Conservation (phyloP, 2,329 filamentous ascomycete genomes). For the Dactylellina drechsleri region DNA sequence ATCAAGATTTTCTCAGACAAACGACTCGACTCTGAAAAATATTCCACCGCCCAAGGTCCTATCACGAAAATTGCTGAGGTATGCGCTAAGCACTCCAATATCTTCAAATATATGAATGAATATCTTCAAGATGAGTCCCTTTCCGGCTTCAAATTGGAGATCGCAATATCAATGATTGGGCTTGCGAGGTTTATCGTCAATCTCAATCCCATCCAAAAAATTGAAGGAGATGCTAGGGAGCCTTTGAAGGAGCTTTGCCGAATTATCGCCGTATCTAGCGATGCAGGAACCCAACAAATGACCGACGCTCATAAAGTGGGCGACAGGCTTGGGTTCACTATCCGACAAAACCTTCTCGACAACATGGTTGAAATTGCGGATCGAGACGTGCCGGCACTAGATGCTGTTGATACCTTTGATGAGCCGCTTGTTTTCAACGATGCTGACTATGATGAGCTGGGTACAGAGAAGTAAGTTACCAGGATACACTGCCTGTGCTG, state of each 20-base stretch:
- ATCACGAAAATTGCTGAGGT: constrained; percentile 10
- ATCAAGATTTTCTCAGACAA: constrained; percentile 12
- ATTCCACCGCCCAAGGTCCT: constrained; percentile 1
- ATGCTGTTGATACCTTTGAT: constrained; percentile 1
- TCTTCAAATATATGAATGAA: constrained; percentile 16
- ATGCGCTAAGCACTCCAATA: constrained; percentile 10
- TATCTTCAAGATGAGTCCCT: not conserved
- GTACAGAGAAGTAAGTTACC: not conserved
- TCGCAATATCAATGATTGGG: not conserved
- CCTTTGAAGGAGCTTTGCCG: constrained; percentile 10
- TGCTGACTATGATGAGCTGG: not conserved
- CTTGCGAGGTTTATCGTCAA: constrained; percentile 18
- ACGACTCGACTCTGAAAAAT: constrained; percentile 4
- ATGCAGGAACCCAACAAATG: constrained; percentile 14
- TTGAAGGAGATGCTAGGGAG: constrained; percentile 4
- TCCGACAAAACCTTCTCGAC: constrained; percentile 9
- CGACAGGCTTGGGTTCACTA: constrained; percentile 19
- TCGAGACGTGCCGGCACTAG: constrained; percentile 4
- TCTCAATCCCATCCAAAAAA: constrained; percentile 27
- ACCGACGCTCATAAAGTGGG: constrained; percentile 20
- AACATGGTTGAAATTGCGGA: constrained; percentile 31
- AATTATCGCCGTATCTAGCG: constrained; percentile 8
- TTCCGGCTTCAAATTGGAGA: not conserved
- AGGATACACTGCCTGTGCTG: not conserved
- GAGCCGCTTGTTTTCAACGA: constrained; percentile 25